Evolutionary conservation across 495 filamentous ascomycete genomes (phyloP), one percentile per base, ranked within the genome.

Genomic region (Aspergillus homomorphus): DNA sequence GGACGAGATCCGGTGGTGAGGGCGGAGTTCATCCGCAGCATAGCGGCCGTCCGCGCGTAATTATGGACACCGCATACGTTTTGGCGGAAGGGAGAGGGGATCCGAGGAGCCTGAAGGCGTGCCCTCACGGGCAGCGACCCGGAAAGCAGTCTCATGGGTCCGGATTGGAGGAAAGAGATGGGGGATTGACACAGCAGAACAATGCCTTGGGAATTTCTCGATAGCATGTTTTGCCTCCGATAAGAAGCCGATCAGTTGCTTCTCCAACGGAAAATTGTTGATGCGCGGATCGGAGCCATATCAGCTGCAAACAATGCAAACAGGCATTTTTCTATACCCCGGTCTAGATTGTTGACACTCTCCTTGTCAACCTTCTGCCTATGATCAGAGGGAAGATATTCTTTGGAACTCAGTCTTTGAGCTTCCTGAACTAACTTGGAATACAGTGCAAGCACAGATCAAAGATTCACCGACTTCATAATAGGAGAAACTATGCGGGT

Each of bases 141-240:
- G 22, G 64, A 58, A 49, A 60, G 65, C 28, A 65, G 64, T 56
- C 67, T 58, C 75, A 77, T 77, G 43, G 52, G 60, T 62, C 58
- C 59, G 58, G 45, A 21, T 24, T 21, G 41, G 23, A 57, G 15
- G 21, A 54, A 59, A 21, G 5, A 12, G 5, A 12, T 12, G 12
- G 10, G 2, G 33, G 15, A 38, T 38, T 38, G 33, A 12, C 4
- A 30, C 22, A 16, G 10, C 16, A 44, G 38, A 16, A 12, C 10
- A 24, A 22, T 23, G 15, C 15, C 33, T 12, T 38, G 10, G 33
- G 33, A 38, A 38, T 38, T 38, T 38, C 33, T 38, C 33, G 33
- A 38, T 38, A 38, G 33, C 33, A 12, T 38, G 33, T 38, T 38
- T 46, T 9, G 51, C 54, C 51, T 24, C 30, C 58, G 60, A 66